Base-by-base conservation (phyloP, 176 grass and related monocot genomes). In the Carex cristatella region DNA sequence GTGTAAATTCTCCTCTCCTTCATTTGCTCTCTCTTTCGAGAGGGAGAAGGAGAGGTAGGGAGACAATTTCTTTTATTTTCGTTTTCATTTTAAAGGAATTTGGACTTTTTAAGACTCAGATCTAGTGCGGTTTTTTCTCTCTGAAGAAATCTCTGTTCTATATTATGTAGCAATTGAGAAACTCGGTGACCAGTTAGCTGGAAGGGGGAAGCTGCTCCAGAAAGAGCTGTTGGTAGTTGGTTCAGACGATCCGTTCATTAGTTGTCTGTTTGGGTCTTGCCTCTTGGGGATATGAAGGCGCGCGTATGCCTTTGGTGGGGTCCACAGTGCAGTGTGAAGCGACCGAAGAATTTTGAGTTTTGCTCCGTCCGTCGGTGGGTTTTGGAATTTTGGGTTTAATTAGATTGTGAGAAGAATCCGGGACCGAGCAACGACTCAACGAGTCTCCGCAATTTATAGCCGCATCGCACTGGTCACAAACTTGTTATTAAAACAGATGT, bases 1-100 rank as follows among this genome's bases (percentile, higher is more conserved):
- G 90, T 85, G 88, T 90, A 86, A 10, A 97, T 32, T 10, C 88
- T 87, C 82, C 88, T 87, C 81, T 81, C 89, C 77, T 66, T 86
- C 88, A 54, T 84, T 65, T 59, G 8, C 16, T 57, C 46, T 6
- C 12, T 57, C 82, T n/a, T 2, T 55, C 64, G 14, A 23, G 42
- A 63, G 5, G 16, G 5, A 54, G 62, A 23, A 0, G 23, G 30
- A 7, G 31, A 31, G 7, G 7, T 16, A 9, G 62, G 13, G 27
- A 14, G 19, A 57, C 32, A 9, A 23, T 23, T 79, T 8, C 1
- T 31, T 40, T 44, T 28, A 1, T 68, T 15, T 68, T 15, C 30
- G 65, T 28, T 38, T 68, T 67, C 30, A 18, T 14, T 67, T 9
- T 46, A 5, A 27, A 16, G 31, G n/a, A 40, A 15, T 37, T 61